Conservation (phyloP, 2,329 filamentous ascomycete species). For the Helotiales sp. region DNA sequence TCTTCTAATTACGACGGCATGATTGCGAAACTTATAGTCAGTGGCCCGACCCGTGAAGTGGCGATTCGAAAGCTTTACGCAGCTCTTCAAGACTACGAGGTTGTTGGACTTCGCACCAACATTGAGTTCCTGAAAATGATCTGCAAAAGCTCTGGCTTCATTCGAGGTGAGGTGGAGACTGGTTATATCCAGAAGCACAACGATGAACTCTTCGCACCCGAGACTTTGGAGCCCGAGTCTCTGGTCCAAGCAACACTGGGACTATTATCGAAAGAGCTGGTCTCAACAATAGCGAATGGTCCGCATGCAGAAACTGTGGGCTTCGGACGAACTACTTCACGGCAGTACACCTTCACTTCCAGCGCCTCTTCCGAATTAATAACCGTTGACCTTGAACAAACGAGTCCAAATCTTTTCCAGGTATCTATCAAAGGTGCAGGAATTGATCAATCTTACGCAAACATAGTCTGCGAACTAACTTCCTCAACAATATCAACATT, state of each 20-base stretch:
- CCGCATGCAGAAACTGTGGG: constrained; percentile 51
- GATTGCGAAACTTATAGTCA: constrained; percentile 96
- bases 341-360: constrained; percentile 31
- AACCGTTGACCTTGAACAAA: constrained; percentile 33
- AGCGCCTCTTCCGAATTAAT: constrained; percentile 14
- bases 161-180: constrained; percentile 87
- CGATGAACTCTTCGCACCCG: constrained; percentile 71
- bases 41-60: constrained; percentile 73
- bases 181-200: constrained; percentile 92
- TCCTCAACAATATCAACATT: constrained; percentile 63
- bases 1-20: constrained; percentile 97
- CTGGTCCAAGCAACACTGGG: constrained; percentile 86
- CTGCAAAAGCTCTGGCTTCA: constrained; percentile 78
- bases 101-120: constrained; percentile 91
- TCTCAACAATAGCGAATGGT: constrained; percentile 36
- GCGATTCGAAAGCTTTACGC: constrained; percentile 80
- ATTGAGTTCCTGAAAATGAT: constrained; percentile 94
- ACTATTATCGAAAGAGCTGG: constrained; percentile 55
- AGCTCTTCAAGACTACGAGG: constrained; percentile 85
- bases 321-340: constrained; percentile 39
- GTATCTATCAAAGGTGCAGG: constrained; percentile 49
- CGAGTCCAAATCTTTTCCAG: constrained; percentile 38
- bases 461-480: constrained; percentile 48
- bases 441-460: constrained; percentile 36
- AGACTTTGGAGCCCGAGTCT: constrained; percentile 66